Conservation (phyloP, 2,329 filamentous ascomycete genomes). For the Epichloe baconii region DNA sequence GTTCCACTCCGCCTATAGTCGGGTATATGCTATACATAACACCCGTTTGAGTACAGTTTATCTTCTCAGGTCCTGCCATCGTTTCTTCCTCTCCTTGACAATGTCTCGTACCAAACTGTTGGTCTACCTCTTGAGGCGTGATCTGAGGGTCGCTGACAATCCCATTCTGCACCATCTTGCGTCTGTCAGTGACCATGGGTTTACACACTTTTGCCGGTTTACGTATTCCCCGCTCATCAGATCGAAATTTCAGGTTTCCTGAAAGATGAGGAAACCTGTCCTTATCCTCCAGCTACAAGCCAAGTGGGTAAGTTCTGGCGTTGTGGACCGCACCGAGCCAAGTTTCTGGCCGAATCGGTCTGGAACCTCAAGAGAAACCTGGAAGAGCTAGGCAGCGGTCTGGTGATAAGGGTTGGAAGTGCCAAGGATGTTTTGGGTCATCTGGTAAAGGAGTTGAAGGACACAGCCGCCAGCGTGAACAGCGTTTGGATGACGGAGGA, state of each 20-base stretch:
- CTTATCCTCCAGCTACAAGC: slow-evolving; percentile 57
- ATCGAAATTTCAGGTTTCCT: slow-evolving; percentile 66
- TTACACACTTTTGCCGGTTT: slow-evolving; percentile 61
- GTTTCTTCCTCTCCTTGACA: slow-evolving; percentile 7
- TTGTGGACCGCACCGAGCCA: slow-evolving; percentile 58
- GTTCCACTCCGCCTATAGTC: neutral
- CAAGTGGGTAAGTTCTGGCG: slow-evolving; percentile 56
- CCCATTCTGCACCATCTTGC: slow-evolving; percentile 51
- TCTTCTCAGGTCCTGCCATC: neutral
- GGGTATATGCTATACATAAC: neutral
- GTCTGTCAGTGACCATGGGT: slow-evolving; percentile 35
- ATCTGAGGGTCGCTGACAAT: slow-evolving; percentile 63
- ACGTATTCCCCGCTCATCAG: slow-evolving; percentile 56
- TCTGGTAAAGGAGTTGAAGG: slow-evolving; percentile 38
- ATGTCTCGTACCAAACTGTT: slow-evolving; percentile 38
- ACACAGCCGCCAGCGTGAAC: slow-evolving; percentile 33
- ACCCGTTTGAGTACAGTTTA: neutral
- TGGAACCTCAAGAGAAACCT: slow-evolving; percentile 58
- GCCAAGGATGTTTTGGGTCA: slow-evolving; percentile 43
- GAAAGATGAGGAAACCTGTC: slow-evolving; percentile 37
- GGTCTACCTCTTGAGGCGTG: slow-evolving; percentile 59
- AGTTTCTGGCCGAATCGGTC: slow-evolving; percentile 58
- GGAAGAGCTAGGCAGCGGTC: slow-evolving; percentile 42
- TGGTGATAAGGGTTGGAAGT: slow-evolving; percentile 52
- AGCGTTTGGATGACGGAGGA: slow-evolving; percentile 65